phyloP scores from a whole-genome alignment of 495 filamentous ascomycete species.

The Terfezia boudieri region DNA sequence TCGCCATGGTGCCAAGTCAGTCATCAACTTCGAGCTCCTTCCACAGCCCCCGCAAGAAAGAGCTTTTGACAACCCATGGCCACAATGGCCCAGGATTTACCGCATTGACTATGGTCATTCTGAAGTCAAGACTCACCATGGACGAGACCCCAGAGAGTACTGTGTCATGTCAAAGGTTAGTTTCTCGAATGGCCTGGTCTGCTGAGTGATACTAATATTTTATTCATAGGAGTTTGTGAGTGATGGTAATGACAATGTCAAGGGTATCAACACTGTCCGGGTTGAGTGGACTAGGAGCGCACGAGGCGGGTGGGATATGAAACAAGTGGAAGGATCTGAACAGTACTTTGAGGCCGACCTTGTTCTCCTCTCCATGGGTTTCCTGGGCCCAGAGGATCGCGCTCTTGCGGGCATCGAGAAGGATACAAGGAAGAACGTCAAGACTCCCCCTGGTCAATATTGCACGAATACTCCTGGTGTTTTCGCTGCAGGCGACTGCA shows the following conservation, averaged over 20 bases:
- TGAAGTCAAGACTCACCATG: constrained; percentile 93
- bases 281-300: constrained; percentile 91
- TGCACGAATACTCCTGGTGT: constrained; percentile 71
- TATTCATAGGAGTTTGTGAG: constrained; percentile 53
- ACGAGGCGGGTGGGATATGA: constrained; percentile 96
- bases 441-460: constrained; percentile 81
- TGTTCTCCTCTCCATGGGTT: constrained; percentile 94
- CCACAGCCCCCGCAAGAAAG: constrained; percentile 88
- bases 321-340: constrained; percentile 82
- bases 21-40: constrained; percentile 93
- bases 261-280: constrained; percentile 91
- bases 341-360: constrained; percentile 96
- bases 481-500: constrained; percentile 92
- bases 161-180: constrained; percentile 77
- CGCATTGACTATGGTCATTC: constrained; percentile 94
- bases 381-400: constrained; percentile 85
- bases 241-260: constrained; percentile 70
- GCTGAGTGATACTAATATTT: not conserved
- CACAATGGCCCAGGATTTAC: constrained; percentile 97
- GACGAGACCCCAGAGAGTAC: constrained; percentile 92
- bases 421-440: constrained; percentile 89
- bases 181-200: not conserved
- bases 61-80: constrained; percentile 95
- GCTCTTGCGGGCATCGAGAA: constrained; percentile 78
- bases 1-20: constrained; percentile 87